These are phyloP conservation scores for Annulohypoxylon stygium DNA, from an alignment of 495 filamentous ascomycete genomes.

Conservation along the genomic window DNA sequence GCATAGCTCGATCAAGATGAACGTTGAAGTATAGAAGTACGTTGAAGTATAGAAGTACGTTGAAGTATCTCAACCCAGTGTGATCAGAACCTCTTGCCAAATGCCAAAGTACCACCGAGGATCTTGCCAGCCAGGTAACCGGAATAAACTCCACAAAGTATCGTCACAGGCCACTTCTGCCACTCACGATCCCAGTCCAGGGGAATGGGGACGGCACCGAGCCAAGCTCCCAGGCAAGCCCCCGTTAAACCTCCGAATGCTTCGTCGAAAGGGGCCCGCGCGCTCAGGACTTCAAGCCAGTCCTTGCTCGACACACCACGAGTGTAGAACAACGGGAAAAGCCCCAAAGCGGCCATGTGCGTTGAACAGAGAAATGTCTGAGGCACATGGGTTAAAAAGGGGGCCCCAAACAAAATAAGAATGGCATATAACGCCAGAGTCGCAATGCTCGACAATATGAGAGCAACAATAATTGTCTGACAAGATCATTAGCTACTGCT, in stretches of 20 bases:
- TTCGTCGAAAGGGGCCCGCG: slow-evolving; percentile 72
- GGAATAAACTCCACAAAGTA: slow-evolving; percentile 63
- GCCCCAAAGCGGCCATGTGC: slow-evolving; percentile 81
- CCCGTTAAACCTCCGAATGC: slow-evolving; percentile 75
- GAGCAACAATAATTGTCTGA: slow-evolving; percentile 72
- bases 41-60: neutral
- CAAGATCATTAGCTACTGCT: slow-evolving; percentile 29
- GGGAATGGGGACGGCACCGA: slow-evolving; percentile 92
- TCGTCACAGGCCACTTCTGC: slow-evolving; percentile 97
- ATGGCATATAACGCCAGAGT: slow-evolving; percentile 72
- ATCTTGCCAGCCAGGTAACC: slow-evolving; percentile 56
- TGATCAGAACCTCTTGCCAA: slow-evolving; percentile 55
- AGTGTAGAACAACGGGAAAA: slow-evolving; percentile 82
- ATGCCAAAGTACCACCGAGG: slow-evolving; percentile 55
- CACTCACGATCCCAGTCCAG: slow-evolving; percentile 95
- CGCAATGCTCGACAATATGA: slow-evolving; percentile 69
- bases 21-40: neutral
- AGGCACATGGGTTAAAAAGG: slow-evolving; percentile 81
- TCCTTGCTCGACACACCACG: slow-evolving; percentile 80
- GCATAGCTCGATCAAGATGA: neutral
- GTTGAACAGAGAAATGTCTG: slow-evolving; percentile 84
- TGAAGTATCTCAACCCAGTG: neutral
- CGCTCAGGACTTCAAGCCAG: slow-evolving; percentile 78
- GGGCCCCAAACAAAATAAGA: slow-evolving; percentile 91
- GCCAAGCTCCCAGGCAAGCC: slow-evolving; percentile 74